Conservation (phyloP, 352 stramenopile species). For the Saprolegnia parasitica region DNA sequence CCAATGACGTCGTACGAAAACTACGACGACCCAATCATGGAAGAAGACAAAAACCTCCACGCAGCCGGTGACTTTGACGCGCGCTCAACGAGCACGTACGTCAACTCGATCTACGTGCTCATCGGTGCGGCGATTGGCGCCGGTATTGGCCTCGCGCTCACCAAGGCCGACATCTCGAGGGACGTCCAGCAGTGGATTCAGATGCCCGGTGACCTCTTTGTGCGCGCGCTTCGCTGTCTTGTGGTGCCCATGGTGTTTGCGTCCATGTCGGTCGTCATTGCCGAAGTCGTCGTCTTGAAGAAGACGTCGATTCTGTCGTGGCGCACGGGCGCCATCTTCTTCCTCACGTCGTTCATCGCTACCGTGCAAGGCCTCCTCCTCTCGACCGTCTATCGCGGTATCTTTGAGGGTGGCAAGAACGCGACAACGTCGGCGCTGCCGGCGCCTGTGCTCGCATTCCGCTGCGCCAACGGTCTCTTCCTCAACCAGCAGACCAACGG, state of each 20-base stretch:
- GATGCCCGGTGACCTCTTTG: constrained; percentile 65
- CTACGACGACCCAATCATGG: background rate
- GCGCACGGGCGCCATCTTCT: constrained; percentile 62
- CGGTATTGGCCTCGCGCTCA: constrained; percentile 41
- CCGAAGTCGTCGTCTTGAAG: constrained; percentile 66
- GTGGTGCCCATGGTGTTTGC: constrained; percentile 79
- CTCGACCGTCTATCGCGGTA: constrained; percentile 46
- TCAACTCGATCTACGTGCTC: constrained; percentile 26
- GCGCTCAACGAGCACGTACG: background rate
- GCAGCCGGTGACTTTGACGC: background rate
- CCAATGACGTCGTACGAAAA: background rate
- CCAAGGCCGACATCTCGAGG: constrained; percentile 39
- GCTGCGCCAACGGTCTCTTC: constrained; percentile 11
- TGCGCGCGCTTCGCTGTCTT: constrained; percentile 65
- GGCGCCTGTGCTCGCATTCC: background rate
- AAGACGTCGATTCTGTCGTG: constrained; percentile 63
- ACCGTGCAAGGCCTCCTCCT: constrained; percentile 47
- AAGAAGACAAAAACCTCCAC: background rate
- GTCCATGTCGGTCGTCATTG: constrained; percentile 63
- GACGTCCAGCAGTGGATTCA: constrained; percentile 48
- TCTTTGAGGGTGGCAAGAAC: background rate
- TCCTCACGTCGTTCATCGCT: constrained; percentile 48
- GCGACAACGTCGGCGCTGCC: background rate
- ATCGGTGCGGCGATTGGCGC: constrained; percentile 46
- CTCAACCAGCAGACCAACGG: background rate